Conservation (phyloP, 768 basidiomycete species). For the Lactarius deliciosus region DNA sequence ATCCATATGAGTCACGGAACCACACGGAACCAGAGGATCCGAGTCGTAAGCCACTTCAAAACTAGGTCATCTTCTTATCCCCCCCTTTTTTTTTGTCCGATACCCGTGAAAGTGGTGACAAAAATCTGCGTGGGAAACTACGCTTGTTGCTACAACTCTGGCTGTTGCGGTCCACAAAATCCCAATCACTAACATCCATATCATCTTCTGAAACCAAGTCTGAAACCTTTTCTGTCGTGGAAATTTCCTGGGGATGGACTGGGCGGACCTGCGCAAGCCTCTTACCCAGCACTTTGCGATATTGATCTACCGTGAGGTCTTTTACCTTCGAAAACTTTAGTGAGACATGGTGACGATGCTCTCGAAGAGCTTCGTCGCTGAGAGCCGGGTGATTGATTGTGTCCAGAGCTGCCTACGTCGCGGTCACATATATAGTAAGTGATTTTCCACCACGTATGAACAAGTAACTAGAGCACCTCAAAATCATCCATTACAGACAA, state of each 20-base stretch:
- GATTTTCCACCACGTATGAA: background rate
- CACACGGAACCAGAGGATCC: no score
- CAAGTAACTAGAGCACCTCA: background rate
- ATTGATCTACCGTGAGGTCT: background rate
- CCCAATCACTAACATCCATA: background rate
- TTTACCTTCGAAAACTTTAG: background rate
- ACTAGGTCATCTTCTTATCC: no score
- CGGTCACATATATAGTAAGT: background rate
- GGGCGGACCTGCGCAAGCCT: background rate
- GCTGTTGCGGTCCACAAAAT: background rate
- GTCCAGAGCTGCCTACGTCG: background rate
- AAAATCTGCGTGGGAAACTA: no score
- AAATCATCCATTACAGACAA: background rate
- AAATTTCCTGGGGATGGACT: background rate
- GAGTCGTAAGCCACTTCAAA: no score
- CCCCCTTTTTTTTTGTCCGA: no score
- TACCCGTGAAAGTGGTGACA: no score
- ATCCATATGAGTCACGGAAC: no score
- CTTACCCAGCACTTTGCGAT: background rate
- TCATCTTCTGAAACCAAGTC: no score
- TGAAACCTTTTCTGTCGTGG: background rate
- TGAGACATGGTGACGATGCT: background rate
- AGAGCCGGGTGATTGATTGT: background rate
- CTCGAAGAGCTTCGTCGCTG: background rate
- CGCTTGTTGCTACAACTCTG: background rate